Base-by-base conservation (phyloP, 148 eudicot genomes). In the Vaccinium corymbosum region DNA sequence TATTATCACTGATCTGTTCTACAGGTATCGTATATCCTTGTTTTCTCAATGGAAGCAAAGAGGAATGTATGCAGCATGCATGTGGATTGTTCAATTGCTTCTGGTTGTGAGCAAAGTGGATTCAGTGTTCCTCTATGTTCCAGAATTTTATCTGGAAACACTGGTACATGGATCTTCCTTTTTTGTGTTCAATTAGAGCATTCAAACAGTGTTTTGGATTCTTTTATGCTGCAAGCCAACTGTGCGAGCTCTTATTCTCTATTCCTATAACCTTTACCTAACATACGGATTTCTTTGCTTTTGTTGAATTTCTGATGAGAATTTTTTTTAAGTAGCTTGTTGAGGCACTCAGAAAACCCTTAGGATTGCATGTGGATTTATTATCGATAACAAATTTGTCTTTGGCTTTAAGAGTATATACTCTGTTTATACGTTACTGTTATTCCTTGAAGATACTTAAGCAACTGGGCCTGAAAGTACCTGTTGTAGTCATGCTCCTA, bases 61-160 rank as follows among this genome's bases (percentile, higher is more conserved):
- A 86, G 98, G 98, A 82, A 94, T 95, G 94, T 95, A 91, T 90
- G 98, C 98, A 82, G 85, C 92, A 59, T 95, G 98, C 92, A 93
- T 92, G 92, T 91, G 94, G 90, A 90, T 89, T 76, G 98, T 93
- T 79, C 98, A 95, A 85, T 87, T 95, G 88, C 98, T 95, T 89
- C 91, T 95, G 64, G 88, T 93, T 90, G 89, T 92, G 81, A 95
- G 98, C 98, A 94, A 93, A 90, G 88, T 88, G 89, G 97, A 94
- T 82, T 82, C 83, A 16, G 84, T 94, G 85, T 95, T 95, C 89
- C 84, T 89, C 48, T 92, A 94, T 78, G 83, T 95, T 87, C 98
- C 98, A 75, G 98, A 95, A 86, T 95, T 88, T 88, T 95, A 95
- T 87, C 82, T 95, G 82, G 98, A 95, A 89, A 87, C 98, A 76